Evolutionary conservation across 164 flowering plant genomes (phyloP), one percentile per base, ranked within the genome.

Genomic region (Kalanchoe fedtschenkoi): DNA sequence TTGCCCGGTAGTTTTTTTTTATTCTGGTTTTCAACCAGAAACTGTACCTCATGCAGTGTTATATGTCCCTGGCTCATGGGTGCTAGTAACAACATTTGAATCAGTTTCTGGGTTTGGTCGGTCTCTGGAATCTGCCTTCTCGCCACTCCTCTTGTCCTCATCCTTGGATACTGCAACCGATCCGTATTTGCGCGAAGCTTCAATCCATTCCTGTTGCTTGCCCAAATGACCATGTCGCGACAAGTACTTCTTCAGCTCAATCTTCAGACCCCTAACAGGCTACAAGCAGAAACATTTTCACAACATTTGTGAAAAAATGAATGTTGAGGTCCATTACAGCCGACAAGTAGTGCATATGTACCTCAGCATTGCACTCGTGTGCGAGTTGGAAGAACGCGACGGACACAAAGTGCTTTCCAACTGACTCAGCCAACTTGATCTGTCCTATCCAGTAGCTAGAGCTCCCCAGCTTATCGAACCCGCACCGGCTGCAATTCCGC

Each of bases 391-490:
- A 80, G 58, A 80, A 80, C 5, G 66, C 67, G 7, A 71, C 72
- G 0, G 83, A 71, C 2, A 71, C 75, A 22, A 67, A 80, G 59
- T 80, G 79, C 72, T 80, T 80, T 24, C 74, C 76, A 2, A 64
- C 76, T 0, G 70, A 57, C 69, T 80, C 83, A 0, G 83, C 74
- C 68, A 75, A 61, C 59, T 69, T 80, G 66, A 80, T 80, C 70
- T 77, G 83, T 2, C 43, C 66, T 17, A 80, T 66, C 83, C 83
- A 80, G 58, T 80, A 75, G 0, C 76, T 57, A 21, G 83, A 58
- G 1, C 77, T 73, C 63, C 77, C 77, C 6, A 80, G 76, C 71
- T 54, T 73, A 34, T 77, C 77, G 38, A 66, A 66, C 61, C 77
- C 47, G 78, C 83, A 79, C 34, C 73, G 74, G 72, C 83, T 74